Percentiles rank a stretch among this genome's conserved stretches.
phyloP scores from a whole-genome alignment of 139 green algal species.

The Eudorina sp. region DNA sequence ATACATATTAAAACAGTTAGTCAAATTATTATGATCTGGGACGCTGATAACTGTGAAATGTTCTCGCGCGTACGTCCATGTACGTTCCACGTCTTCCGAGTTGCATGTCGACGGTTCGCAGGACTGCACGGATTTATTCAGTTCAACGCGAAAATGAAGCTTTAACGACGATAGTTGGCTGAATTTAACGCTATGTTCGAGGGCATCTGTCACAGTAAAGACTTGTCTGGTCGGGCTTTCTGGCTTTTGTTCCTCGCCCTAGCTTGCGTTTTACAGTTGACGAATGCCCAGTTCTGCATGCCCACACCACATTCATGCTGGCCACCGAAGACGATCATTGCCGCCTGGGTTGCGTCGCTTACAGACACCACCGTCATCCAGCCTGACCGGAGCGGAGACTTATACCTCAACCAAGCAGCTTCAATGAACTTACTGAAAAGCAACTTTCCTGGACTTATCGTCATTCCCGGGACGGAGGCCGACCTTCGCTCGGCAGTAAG shows the following conservation, averaged over 20 bases:
- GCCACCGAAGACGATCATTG: not conserved
- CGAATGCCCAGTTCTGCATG: not conserved
- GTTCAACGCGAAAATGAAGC: too few species aligned
- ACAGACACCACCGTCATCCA: not conserved
- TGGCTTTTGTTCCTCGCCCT: not conserved
- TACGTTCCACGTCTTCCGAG: too few species aligned
- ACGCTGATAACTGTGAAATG: too few species aligned
- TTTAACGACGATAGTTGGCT: too few species aligned
- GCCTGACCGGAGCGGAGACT: not conserved
- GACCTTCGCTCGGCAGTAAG: not conserved
- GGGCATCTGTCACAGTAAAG: not conserved
- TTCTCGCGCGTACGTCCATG: too few species aligned
- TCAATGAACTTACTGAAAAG: constrained; percentile 25
- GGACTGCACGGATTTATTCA: too few species aligned
- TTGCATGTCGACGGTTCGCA: too few species aligned
- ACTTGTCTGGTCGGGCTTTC: not conserved
- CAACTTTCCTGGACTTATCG: constrained; percentile 26
- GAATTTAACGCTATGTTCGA: not conserved
- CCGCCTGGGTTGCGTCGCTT: not conserved
- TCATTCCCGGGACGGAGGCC: not conserved
- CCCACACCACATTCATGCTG: not conserved
- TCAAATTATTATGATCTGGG: too few species aligned
- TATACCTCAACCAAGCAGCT: not conserved
- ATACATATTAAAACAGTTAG: too few species aligned
- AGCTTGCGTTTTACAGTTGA: not conserved